Evolutionary conservation across 179 eudicot species (phyloP).

Genomic region (Drosera spatulata): DNA sequence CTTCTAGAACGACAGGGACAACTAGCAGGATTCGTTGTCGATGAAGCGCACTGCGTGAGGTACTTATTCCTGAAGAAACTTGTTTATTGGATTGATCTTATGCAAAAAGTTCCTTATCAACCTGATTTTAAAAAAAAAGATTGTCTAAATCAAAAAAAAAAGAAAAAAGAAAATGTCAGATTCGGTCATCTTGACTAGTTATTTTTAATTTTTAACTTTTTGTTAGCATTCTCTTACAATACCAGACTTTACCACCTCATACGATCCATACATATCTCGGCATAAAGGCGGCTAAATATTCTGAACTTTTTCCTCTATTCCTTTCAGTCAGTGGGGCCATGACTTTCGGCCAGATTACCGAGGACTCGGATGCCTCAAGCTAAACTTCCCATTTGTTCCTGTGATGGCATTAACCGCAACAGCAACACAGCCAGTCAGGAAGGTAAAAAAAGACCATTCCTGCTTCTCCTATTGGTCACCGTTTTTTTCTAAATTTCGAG

Average conservation of each 20-base stretch:
- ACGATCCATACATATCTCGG: too few relatives aligned
- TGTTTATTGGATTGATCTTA: background rate
- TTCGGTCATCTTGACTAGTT: background rate
- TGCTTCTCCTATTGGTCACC: slow-evolving; percentile 5
- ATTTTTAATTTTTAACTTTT: background rate
- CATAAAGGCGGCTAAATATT: too few relatives aligned
- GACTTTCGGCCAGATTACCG: slow-evolving; percentile 99
- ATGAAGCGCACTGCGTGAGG: slow-evolving; percentile 99
- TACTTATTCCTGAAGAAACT: slow-evolving; percentile 18
- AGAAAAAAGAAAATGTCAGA: background rate
- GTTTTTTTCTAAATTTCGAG: slow-evolving; percentile 10
- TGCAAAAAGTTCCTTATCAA: slow-evolving; percentile 1
- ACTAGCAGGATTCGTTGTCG: slow-evolving; percentile 85
- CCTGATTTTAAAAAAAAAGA: background rate
- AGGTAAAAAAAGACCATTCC: slow-evolving; percentile 30
- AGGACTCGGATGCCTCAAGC: slow-evolving; percentile 78
- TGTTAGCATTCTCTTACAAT: background rate
- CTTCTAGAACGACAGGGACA: slow-evolving; percentile 48
- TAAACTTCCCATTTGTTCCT: slow-evolving; percentile 77
- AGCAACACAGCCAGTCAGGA: slow-evolving; percentile 81
- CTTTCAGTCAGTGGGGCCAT: slow-evolving; percentile 96
- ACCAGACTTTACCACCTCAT: too few relatives aligned
- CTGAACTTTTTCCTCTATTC: slow-evolving; percentile 9
- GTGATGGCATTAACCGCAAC: slow-evolving; percentile 99
- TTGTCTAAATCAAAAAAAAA: too few relatives aligned